Evolutionary conservation across 140 eudicot species (phyloP).

Genomic region (Oenanthe javanica): DNA sequence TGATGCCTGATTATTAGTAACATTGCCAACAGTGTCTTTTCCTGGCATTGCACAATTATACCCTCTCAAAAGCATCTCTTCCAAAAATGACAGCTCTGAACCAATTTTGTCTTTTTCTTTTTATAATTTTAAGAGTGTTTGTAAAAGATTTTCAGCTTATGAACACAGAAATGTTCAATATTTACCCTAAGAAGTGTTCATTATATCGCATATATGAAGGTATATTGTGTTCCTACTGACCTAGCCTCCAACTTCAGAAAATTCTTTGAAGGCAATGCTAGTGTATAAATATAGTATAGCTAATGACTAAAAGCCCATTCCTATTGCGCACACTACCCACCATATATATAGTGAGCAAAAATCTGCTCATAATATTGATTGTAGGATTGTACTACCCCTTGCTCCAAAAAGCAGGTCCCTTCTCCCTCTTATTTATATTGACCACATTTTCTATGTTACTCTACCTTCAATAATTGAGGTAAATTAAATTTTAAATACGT

Average conservation of each 20-base stretch:
- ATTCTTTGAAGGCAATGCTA: no score
- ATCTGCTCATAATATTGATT: no score
- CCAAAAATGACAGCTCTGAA: neutral
- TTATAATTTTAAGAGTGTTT: neutral
- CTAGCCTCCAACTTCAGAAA: neutral
- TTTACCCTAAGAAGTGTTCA: neutral
- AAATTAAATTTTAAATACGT: no score
- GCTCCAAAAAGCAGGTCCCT: no score
- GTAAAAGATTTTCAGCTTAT: neutral
- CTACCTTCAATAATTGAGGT: no score
- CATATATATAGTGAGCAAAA: no score
- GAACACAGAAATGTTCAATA: neutral
- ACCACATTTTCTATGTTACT: no score
- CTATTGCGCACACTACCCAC: neutral
- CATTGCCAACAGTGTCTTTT: neutral
- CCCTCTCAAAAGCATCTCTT: neutral
- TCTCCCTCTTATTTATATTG: no score
- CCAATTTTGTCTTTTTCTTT: neutral
- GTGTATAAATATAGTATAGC: neutral
- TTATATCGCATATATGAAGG: neutral
- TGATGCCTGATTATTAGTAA: slow-evolving; percentile 13
- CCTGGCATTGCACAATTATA: neutral
- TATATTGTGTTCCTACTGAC: neutral
- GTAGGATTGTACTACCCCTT: no score
- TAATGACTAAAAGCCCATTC: neutral